These are phyloP conservation scores for Phallus indusiatus DNA, from an alignment of 768 basidiomycete species.

Conservation along the genomic window DNA sequence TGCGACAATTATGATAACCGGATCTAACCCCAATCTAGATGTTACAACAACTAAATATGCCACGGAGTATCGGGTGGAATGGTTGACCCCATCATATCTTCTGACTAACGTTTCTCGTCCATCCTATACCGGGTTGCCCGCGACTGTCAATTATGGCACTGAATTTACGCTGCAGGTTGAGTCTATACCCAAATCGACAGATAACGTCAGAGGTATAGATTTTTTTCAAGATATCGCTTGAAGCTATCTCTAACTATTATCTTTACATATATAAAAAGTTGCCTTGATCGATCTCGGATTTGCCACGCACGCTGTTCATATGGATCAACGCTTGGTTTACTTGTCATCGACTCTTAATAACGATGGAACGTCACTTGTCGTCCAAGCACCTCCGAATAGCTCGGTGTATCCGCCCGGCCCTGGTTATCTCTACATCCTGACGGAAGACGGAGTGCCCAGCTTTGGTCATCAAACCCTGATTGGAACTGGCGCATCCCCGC, in stretches of 20 bases:
- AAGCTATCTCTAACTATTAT: not conserved
- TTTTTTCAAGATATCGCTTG: not conserved
- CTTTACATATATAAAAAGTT: not conserved
- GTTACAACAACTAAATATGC: constrained; percentile 10
- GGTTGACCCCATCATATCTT: constrained; percentile 35
- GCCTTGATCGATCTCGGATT: constrained; percentile 15
- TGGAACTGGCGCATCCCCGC: constrained; percentile 29
- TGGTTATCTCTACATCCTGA: constrained; percentile 19
- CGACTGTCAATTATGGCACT: not conserved
- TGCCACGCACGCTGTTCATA: constrained; percentile 14
- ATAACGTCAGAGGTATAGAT: constrained; percentile 1
- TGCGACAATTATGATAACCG: constrained; percentile 29
- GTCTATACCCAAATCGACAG: not conserved
- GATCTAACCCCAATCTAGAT: constrained; percentile 37
- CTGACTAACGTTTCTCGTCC: constrained; percentile 20
- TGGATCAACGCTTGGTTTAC: constrained; percentile 16
- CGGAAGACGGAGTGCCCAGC: constrained; percentile 26
- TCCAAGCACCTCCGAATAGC: constrained; percentile 14
- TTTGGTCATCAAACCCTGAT: constrained; percentile 25
- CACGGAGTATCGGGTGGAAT: constrained; percentile 30
- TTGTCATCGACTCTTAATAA: constrained; percentile 23
- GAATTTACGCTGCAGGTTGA: constrained; percentile 4
- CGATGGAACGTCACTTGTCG: constrained; percentile 26
- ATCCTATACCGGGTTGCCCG: constrained; percentile 27
- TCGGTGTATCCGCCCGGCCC: constrained; percentile 13